These are phyloP conservation scores for Aegilops tauschii DNA, from an alignment of 176 grass and related monocot species.

Conservation along the genomic window DNA sequence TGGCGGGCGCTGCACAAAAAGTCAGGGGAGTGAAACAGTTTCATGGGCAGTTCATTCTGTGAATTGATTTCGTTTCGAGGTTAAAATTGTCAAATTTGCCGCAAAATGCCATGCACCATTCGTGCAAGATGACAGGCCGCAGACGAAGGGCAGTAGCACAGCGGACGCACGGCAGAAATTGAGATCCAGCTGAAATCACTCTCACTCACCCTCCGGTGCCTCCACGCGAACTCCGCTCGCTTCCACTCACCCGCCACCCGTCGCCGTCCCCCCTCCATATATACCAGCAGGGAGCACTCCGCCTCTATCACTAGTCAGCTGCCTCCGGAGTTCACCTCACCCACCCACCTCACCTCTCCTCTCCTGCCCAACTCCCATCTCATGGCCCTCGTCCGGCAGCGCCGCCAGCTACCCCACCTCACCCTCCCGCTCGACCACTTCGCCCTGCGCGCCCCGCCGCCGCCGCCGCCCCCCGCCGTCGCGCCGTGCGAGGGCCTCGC, in stretches of 20 bases:
- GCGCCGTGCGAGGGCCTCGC: constrained; percentile 23
- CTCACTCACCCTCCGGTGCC: constrained; percentile 16
- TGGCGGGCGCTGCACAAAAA: too few species aligned
- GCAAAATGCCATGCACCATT: background rate
- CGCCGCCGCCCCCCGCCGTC: constrained; percentile 5
- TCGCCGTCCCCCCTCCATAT: constrained; percentile 15
- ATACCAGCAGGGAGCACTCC: background rate
- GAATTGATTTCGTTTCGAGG: too few species aligned
- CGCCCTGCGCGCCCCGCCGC: constrained; percentile 15
- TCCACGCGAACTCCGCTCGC: constrained; percentile 36
- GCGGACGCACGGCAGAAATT: background rate
- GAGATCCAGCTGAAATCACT: constrained; percentile 29
- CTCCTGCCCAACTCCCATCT: background rate
- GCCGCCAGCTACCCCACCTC: constrained; percentile 66
- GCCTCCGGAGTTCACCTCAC: background rate
- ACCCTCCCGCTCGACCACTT: constrained; percentile 56
- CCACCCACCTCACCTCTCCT: background rate
- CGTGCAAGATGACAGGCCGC: background rate
- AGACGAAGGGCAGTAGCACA: background rate
- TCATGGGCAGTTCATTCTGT: too few species aligned
- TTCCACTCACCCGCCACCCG: background rate
- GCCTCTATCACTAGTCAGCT: background rate
- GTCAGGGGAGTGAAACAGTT: too few species aligned
- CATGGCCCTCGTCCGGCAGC: constrained; percentile 70
- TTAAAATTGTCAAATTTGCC: too few species aligned